Conservation (phyloP, 192 early-diverging fungal genomes). For the Coemansia sp. region DNA sequence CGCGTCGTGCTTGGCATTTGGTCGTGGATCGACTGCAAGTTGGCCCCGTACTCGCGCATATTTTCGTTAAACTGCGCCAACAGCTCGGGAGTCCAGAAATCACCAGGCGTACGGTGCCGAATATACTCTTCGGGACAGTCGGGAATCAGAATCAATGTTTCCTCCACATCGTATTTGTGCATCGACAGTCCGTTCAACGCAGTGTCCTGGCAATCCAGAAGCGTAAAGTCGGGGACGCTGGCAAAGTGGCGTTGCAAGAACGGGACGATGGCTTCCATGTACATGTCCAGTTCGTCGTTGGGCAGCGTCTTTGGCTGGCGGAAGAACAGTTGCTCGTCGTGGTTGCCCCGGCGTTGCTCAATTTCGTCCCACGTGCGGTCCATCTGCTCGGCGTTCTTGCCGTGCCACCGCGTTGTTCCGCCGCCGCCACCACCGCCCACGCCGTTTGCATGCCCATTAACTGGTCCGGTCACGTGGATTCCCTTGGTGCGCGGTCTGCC, state of each 20-base stretch:
- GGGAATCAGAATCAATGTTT: constrained; percentile 57
- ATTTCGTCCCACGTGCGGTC: constrained; percentile 47
- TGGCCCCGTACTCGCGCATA: constrained; percentile 63
- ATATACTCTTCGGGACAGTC: constrained; percentile 48
- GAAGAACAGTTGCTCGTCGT: constrained; percentile 49
- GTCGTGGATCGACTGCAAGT: constrained; percentile 62
- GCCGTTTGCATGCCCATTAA: neutral
- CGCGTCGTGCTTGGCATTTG: constrained; percentile 47
- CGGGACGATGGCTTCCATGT: constrained; percentile 47
- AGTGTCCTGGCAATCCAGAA: constrained; percentile 65
- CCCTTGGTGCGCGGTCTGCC: neutral
- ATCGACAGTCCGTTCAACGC: constrained; percentile 58
- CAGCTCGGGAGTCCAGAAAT: constrained; percentile 59
- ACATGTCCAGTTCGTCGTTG: constrained; percentile 55
- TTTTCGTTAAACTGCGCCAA: constrained; percentile 61
- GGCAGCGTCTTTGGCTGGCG: constrained; percentile 34
- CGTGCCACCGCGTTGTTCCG: constrained; percentile 36
- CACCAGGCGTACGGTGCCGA: constrained; percentile 54
- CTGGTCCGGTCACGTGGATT: neutral
- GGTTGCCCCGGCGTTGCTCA: constrained; percentile 39
- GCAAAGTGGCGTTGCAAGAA: constrained; percentile 39
- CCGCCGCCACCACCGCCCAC: constrained; percentile 22
- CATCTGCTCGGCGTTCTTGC: constrained; percentile 51
- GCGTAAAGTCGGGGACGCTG: constrained; percentile 38
- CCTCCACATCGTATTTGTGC: constrained; percentile 57